Conservation (phyloP, 371 early-diverging fungal genomes). For the Aphelidium insulamus region DNA sequence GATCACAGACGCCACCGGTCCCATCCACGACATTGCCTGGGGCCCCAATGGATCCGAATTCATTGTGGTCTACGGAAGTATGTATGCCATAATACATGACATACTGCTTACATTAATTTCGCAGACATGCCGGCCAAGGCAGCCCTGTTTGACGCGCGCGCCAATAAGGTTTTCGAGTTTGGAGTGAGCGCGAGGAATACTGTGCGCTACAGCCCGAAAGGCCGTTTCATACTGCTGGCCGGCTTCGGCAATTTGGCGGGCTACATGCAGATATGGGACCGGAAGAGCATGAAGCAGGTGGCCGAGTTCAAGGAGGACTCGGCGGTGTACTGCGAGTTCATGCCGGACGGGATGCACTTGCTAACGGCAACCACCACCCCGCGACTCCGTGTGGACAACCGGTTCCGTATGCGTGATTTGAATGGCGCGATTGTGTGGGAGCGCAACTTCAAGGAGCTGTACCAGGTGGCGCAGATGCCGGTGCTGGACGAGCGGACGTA, state of each 20-base stretch:
- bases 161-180: conserved; percentile 57
- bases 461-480: conserved; percentile 36
- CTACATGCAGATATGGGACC: conserved; percentile 78
- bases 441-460: conserved; percentile 56
- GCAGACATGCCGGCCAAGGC: conserved; percentile 69
- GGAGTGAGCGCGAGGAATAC: conserved; percentile 67
- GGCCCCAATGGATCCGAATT: conserved; percentile 83
- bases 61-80: conserved; percentile 73
- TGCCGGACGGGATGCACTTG: conserved; percentile 72
- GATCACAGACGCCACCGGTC: conserved; percentile 54
- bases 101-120: not conserved
- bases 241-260: conserved; percentile 94
- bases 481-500: not conserved
- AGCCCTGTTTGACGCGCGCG: conserved; percentile 74
- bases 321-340: conserved; percentile 69
- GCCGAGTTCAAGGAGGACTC: conserved; percentile 53
- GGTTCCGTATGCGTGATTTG: conserved; percentile 85
- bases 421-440: conserved; percentile 61
- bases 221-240: conserved; percentile 57
- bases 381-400: conserved; percentile 90
- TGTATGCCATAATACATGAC: conserved; percentile 5
- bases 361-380: conserved; percentile 80
- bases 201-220: conserved; percentile 70
- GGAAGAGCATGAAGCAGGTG: conserved; percentile 52
- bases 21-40: conserved; percentile 91